Conservation (phyloP, 495 filamentous ascomycete species). For the Daldinia caldariorum region DNA sequence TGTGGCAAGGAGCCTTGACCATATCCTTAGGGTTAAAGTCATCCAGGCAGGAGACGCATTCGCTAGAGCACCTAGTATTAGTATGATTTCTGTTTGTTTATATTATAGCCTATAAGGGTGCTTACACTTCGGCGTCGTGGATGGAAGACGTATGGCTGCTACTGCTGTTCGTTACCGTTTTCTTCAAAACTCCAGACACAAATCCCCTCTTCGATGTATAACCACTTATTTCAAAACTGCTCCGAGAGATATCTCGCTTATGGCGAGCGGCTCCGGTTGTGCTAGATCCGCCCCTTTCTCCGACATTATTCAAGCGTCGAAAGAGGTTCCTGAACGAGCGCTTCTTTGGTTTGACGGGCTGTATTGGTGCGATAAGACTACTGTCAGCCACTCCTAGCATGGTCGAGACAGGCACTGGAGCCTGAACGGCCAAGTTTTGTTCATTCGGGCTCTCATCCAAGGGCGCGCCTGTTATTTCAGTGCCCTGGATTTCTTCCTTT, state of each 20-base stretch:
- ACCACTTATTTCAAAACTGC: conserved; percentile 15
- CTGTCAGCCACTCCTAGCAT: neutral
- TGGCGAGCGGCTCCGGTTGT: conserved; percentile 37
- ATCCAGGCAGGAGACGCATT: conserved; percentile 58
- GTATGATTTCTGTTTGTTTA: neutral
- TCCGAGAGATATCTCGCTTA: conserved; percentile 25
- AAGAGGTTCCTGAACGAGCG: conserved; percentile 34
- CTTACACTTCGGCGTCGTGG: conserved; percentile 45
- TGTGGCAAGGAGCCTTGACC: conserved; percentile 52
- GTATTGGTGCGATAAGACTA: conserved; percentile 1
- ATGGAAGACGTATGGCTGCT: conserved; percentile 19
- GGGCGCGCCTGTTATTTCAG: conserved; percentile 8
- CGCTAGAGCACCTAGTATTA: conserved; percentile 32
- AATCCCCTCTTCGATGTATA: conserved; percentile 25
- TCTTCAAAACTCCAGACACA: conserved; percentile 35
- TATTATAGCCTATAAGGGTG: neutral
- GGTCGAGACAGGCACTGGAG: neutral
- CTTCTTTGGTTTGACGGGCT: conserved; percentile 31
- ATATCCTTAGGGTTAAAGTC: conserved; percentile 47
- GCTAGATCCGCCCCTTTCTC: conserved; percentile 42
- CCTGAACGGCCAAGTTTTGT: neutral
- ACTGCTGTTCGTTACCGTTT: conserved; percentile 27
- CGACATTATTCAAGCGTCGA: conserved; percentile 31
- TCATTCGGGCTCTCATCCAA: conserved; percentile 8
- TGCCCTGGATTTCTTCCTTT: conserved; percentile 15